A percentile compares a stretch with the other conserved stretches of the same genome.
These are phyloP conservation scores for Leucocoprinus birnbaumii DNA, from an alignment of 768 basidiomycete species.

Conservation along the genomic window DNA sequence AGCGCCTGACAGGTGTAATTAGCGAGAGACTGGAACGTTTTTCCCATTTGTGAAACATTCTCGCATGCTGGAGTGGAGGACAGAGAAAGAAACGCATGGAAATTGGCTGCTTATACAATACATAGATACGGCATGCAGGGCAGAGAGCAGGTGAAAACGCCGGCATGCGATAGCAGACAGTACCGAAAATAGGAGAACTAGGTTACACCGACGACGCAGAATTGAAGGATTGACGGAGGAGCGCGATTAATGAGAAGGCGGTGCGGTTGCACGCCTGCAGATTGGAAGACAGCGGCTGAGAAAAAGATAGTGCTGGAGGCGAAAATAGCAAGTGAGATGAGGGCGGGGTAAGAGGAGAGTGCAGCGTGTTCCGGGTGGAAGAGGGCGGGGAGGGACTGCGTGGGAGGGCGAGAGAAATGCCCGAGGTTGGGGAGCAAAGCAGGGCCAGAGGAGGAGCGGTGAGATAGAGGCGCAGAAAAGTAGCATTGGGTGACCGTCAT, in stretches of 20 bases:
- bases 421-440: not conserved
- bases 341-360: not conserved
- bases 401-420: not conserved
- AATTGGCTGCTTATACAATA: not conserved
- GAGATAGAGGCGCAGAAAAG: not conserved
- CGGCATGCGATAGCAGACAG: too few species aligned
- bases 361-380: not conserved
- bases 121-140: not conserved
- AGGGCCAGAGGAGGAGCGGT: not conserved
- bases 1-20: slow-evolving; percentile 1
- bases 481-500: not conserved
- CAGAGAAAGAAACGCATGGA: not conserved
- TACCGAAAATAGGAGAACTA: not conserved
- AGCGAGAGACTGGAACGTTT: not conserved
- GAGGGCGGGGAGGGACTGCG: not conserved
- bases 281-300: not conserved
- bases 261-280: not conserved
- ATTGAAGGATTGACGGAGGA: not conserved
- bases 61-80: not conserved
- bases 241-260: not conserved
- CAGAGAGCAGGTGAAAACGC: not conserved
- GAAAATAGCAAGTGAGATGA: slow-evolving; percentile 8
- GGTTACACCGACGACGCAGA: not conserved
- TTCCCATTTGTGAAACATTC: too few species aligned
- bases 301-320: not conserved